Evolutionary conservation across 176 grass and related monocot genomes (phyloP).

Genomic region (Oryza punctata): DNA sequence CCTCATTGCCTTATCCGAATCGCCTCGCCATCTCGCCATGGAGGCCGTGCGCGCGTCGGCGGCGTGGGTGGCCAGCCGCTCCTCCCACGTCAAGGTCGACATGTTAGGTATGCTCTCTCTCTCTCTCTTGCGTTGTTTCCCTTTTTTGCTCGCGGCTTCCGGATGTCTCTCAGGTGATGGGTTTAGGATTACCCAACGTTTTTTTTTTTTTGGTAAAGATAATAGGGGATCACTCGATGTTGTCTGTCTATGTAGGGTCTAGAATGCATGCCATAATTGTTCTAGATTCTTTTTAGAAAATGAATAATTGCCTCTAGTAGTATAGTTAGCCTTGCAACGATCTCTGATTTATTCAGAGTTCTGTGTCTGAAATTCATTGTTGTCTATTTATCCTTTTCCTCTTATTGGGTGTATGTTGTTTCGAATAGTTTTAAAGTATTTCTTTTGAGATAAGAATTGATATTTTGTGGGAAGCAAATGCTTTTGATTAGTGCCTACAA

Average conservation of each 20-base stretch:
- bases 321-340: background rate
- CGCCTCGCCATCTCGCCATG: slow-evolving; percentile 38
- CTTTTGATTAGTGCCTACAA: background rate
- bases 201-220: too few relatives aligned
- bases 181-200: background rate
- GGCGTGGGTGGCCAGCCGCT: slow-evolving; percentile 81
- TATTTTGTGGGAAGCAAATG: background rate
- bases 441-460: background rate
- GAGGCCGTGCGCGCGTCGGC: slow-evolving; percentile 79
- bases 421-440: background rate
- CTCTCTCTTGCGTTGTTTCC: background rate
- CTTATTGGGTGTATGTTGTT: background rate
- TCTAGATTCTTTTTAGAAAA: background rate
- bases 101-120: slow-evolving; percentile 42
- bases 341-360: background rate
- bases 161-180: slow-evolving; percentile 14
- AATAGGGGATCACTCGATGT: background rate
- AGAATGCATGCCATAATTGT: background rate
- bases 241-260: background rate
- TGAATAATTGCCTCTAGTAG: background rate
- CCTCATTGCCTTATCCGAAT: slow-evolving; percentile 28
- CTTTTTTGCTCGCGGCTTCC: background rate
- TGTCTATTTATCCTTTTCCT: background rate
- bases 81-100: slow-evolving; percentile 85
- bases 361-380: background rate